phyloP scores from a whole-genome alignment of 345 rosid species.

The Alliaria petiolata region DNA sequence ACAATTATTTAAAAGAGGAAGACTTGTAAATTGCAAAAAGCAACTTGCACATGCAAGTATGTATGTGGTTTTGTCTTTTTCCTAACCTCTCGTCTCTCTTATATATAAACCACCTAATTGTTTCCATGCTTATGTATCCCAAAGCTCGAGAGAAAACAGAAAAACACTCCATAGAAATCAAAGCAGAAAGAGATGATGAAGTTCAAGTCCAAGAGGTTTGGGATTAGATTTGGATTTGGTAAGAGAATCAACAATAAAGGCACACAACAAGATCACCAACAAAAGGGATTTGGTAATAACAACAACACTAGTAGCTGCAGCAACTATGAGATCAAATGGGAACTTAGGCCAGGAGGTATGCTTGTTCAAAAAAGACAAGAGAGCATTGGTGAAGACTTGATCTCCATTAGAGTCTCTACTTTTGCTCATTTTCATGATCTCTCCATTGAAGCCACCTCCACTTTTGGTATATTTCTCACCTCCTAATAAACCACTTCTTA shows the following conservation, averaged over 20 bases:
- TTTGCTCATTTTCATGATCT: slow-evolving; percentile 65
- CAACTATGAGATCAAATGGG: slow-evolving; percentile 72
- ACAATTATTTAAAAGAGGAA: not conserved
- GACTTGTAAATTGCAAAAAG: slow-evolving; percentile 1
- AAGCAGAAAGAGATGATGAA: slow-evolving; percentile 44
- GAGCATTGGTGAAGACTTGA: slow-evolving; percentile 42
- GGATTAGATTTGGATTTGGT: slow-evolving; percentile 54
- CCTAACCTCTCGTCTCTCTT: slow-evolving; percentile 4
- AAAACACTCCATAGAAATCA: not conserved
- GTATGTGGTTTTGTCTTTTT: slow-evolving; percentile 25
- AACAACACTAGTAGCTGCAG: slow-evolving; percentile 9
- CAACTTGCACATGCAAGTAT: slow-evolving; percentile 36
- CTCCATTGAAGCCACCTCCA: slow-evolving; percentile 77
- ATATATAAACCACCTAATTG: slow-evolving; percentile 20
- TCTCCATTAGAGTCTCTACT: slow-evolving; percentile 67
- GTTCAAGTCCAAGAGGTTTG: slow-evolving; percentile 68
- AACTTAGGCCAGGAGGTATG: slow-evolving; percentile 88
- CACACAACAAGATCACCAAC: slow-evolving; percentile 27
- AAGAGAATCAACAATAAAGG: slow-evolving; percentile 24
- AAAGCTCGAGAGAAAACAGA: not conserved
- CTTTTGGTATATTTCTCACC: slow-evolving; percentile 55
- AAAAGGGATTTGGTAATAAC: slow-evolving; percentile 30
- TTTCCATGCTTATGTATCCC: slow-evolving; percentile 13
- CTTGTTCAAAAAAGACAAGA: slow-evolving; percentile 81
- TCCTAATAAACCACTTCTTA: not conserved